Evolutionary conservation across 2,329 filamentous ascomycete genomes (phyloP), one percentile per base, ranked within the genome.

Genomic region (Nemania serpens): DNA sequence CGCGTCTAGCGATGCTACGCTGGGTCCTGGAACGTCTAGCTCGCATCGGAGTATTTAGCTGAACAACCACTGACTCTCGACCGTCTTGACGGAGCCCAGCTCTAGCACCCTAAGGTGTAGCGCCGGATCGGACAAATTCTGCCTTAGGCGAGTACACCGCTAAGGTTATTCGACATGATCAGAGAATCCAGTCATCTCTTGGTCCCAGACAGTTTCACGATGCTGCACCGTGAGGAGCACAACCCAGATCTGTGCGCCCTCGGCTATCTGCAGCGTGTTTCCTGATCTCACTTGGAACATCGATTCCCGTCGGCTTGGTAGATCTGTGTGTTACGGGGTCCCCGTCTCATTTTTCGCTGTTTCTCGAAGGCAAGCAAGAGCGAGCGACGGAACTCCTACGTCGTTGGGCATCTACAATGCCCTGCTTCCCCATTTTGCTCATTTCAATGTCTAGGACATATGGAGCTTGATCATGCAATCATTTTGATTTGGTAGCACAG

Each of bases 401-500:
- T 57, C 62, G 64, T 61, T 63, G 63, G 52, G 43, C 59, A 58
- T 54, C 41, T 59, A 59, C 47, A 52, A 34, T 45, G 59, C 55
- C 51, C 55, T 66, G 62, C 61, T 66, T 64, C 62, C 66, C 61
- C 60, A 62, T 66, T 67, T 12, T 60, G 60, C 64, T 71, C 66
- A 71, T 70, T 68, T 70, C 66, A 67, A 70, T 73, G 71, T 73
- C 70, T 72, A 69, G 69, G 64, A 73, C 70, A 73, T 70, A 67
- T 69, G 65, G 66, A 63, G 66, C 64, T 66, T 67, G 63, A 66
- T 68, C 67, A 65, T 67, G 68, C 67, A 71, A 69, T 71, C 68
- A 66, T 65, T 64, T 63, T 66, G 66, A 68, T 64, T 66, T 66
- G 63, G 69, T 71, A 52, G 62, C 69, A 71, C 69, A 69, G 58